These are phyloP conservation scores for Mortierella sp. DNA, from an alignment of 371 early-diverging fungal species.

Conservation along the genomic window DNA sequence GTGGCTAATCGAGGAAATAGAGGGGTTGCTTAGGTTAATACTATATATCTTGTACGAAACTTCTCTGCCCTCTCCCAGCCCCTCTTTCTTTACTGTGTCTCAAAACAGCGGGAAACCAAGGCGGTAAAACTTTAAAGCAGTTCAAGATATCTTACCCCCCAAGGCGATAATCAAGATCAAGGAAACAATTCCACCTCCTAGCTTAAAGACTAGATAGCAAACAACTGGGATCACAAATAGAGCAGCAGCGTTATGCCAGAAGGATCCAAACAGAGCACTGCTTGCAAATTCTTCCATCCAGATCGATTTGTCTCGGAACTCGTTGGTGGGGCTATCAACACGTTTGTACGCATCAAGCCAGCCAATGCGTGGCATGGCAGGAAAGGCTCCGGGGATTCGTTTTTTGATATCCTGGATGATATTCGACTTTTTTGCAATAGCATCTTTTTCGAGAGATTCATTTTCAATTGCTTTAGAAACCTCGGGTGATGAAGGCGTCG, in stretches of 20 bases:
- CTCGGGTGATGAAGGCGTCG: not conserved
- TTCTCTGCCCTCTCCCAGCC: not conserved
- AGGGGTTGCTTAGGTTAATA: not conserved
- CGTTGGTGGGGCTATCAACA: conserved; percentile 37
- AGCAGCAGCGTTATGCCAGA: conserved; percentile 51
- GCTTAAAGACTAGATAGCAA: conserved; percentile 42
- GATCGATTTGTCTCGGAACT: conserved; percentile 55
- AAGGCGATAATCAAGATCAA: conserved; percentile 51
- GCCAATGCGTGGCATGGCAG: conserved; percentile 33
- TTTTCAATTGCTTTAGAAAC: not conserved
- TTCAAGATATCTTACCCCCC: conserved; percentile 33
- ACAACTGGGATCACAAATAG: conserved; percentile 37
- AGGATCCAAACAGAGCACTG: conserved; percentile 48
- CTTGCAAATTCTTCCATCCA: conserved; percentile 58
- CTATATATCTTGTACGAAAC: not conserved
- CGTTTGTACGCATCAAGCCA: conserved; percentile 54
- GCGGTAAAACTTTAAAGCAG: not conserved
- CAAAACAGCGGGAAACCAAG: not conserved
- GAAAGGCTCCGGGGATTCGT: conserved; percentile 38
- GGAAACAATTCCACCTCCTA: conserved; percentile 52
- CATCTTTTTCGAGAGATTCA: conserved; percentile 7
- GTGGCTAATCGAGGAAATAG: conserved; percentile 59
- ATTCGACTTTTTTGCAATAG: not conserved
- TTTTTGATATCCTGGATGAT: conserved; percentile 12
- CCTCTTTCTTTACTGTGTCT: not conserved